A percentile compares a stretch with the other conserved stretches of the same genome.
Conservation (phyloP, 2,329 filamentous ascomycete species). For the Verticillium albo-atrum region DNA sequence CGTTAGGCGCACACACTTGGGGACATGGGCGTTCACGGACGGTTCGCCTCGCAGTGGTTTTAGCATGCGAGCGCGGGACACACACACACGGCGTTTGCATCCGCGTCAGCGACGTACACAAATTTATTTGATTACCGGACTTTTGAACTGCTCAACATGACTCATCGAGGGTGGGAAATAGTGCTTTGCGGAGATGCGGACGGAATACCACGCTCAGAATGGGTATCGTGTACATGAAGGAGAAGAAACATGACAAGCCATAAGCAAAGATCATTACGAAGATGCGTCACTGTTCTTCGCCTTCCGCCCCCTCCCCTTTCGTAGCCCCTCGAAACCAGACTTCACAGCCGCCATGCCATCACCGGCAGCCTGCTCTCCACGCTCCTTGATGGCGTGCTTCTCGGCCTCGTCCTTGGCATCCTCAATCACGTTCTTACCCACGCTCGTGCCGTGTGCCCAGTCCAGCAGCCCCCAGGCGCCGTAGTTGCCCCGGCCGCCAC, state of each 20-base stretch:
- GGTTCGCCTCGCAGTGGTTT: neutral
- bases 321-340: constrained; percentile 23
- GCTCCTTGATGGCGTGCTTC: constrained; percentile 47
- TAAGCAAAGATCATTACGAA: neutral
- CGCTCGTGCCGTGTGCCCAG: constrained; percentile 53
- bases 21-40: neutral
- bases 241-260: neutral
- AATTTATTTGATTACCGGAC: neutral
- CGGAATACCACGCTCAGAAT: neutral
- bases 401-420: constrained; percentile 52
- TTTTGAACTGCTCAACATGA: neutral
- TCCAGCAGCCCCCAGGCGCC: constrained; percentile 60
- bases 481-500: constrained; percentile 53
- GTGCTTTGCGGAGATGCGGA: neutral
- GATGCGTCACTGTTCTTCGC: neutral
- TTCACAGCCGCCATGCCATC: constrained; percentile 27
- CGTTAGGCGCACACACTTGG: neutral
- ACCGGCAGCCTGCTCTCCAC: constrained; percentile 26
- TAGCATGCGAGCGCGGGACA: neutral
- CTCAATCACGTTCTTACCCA: constrained; percentile 46
- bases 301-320: constrained; percentile 5
- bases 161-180: neutral
- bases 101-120: neutral
- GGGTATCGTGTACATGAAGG: neutral
- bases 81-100: neutral